Evolutionary conservation across 2,329 filamentous ascomycete species (phyloP).

Genomic region (Pseudopyrenochaeta lycopersici): DNA sequence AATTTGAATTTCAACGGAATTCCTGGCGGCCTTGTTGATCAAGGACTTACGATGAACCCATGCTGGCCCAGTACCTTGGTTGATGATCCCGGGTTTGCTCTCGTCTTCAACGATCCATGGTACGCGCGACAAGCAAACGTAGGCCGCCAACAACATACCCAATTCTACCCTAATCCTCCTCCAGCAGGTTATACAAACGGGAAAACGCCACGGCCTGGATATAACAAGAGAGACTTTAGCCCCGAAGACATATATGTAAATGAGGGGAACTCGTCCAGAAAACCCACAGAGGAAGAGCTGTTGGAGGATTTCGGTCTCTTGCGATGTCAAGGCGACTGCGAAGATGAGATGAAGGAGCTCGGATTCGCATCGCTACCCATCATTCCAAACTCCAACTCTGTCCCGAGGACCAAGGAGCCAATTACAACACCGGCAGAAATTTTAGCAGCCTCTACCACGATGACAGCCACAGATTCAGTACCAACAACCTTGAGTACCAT

Average conservation of each 20-base stretch:
- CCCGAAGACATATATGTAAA: background rate
- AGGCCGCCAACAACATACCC: background rate
- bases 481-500: background rate
- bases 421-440: background rate
- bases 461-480: background rate
- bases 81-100: constrained; percentile 3
- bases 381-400: background rate
- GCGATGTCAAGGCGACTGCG: background rate
- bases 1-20: background rate
- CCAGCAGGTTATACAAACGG: background rate
- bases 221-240: background rate
- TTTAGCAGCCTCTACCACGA: background rate
- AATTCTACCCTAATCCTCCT: background rate
- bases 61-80: background rate
- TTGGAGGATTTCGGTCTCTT: constrained; percentile 1
- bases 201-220: background rate
- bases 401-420: too few species aligned
- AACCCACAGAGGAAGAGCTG: constrained; percentile 1
- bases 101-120: constrained; percentile 2
- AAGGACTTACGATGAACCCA: background rate
- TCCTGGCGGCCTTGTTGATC: background rate
- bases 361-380: constrained; percentile 4
- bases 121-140: background rate
- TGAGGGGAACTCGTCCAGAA: background rate
- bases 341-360: constrained; percentile 1